These are phyloP conservation scores for Rusavskia elegans DNA, from an alignment of 495 filamentous ascomycete species.

Conservation along the genomic window DNA sequence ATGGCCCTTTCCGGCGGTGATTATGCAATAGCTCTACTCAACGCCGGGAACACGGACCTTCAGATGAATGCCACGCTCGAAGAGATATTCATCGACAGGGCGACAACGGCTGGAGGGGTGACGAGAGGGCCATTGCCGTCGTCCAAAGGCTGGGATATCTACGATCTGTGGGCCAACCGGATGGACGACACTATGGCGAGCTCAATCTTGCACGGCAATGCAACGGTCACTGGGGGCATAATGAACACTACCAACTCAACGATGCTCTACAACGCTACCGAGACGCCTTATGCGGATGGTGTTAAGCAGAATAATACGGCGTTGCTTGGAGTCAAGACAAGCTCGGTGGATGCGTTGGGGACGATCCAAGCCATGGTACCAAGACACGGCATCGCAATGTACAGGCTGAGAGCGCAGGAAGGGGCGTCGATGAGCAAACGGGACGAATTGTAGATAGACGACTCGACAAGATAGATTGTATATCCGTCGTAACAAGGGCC, in stretches of 20 bases:
- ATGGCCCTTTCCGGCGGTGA: constrained; percentile 25
- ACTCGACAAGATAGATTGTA: too few relatives aligned
- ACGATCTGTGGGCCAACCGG: constrained; percentile 40
- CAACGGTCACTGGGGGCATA: constrained; percentile 19
- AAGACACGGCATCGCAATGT: constrained; percentile 29
- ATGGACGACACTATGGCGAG: constrained; percentile 29
- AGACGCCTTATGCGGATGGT: constrained; percentile 25
- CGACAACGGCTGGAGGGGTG: constrained; percentile 22
- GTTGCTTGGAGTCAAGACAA: constrained; percentile 28
- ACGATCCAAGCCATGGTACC: constrained; percentile 24
- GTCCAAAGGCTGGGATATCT: constrained; percentile 28
- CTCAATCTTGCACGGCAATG: constrained; percentile 24
- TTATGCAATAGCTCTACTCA: constrained; percentile 33
- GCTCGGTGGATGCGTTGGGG: constrained; percentile 22
- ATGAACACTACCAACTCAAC: constrained; percentile 6
- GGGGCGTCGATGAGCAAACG: constrained; percentile 16
- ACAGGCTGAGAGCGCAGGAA: constrained; percentile 24
- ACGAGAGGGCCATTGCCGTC: neutral
- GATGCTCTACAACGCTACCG: constrained; percentile 25
- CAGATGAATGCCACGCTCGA: constrained; percentile 34
- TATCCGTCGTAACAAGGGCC: too few relatives aligned
- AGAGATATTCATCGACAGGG: constrained; percentile 36
- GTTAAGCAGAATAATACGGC: constrained; percentile 18
- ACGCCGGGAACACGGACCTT: constrained; percentile 22
- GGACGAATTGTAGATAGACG: constrained; percentile 26